Evolutionary conservation across 352 stramenopile species (phyloP), one percentile per base, ranked within the genome.

Genomic region (Nothophytophthora sp.): DNA sequence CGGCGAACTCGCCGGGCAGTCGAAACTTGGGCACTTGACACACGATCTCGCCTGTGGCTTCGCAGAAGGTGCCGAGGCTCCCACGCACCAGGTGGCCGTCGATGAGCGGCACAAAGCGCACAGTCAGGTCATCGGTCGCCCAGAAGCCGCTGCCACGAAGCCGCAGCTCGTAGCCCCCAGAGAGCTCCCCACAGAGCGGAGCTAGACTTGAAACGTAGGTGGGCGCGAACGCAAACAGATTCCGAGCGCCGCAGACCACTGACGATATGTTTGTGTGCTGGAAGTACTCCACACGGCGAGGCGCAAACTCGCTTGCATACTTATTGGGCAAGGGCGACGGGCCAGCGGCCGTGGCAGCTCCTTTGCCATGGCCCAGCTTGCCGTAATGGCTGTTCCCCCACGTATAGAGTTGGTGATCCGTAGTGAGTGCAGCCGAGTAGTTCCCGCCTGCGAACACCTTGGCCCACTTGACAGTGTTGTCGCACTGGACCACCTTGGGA

Each of bases 141-240:
- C 83, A 96, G 40, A 96, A 89, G 5, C 85, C 87, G 22, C 72
- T 81, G 16, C 86, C 86, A 22, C 52, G 53, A 47, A 94, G 70
- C 7, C 66, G 55, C 3, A 96, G 30, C 45, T 84, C 63, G 34
- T 85, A 87, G 24, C 78, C 82, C 18, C 72, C 76, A 15, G 36
- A 47, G 18, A 88, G 53, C 12, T 90, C 73, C 1, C 82, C 82
- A 20, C 72, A 81, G 10, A 42, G 5, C 8, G 83, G 81, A n/a
- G 59, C 27, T 25, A 92, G 66, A 3, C 23, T 34, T 1, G 68
- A 58, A 30, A 89, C 72, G 30, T 61, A 55, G 1, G 60, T 81
- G 15, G 86, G 86, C 4, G 86, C 82, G 42, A 95, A 88, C 1
- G 63, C 75, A 16, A 84, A 79, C 23, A 89, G 50, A 28, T 79